phyloP scores from a whole-genome alignment of 1,284 basidiomycete genomes.

The Cerioporus squamosus region DNA sequence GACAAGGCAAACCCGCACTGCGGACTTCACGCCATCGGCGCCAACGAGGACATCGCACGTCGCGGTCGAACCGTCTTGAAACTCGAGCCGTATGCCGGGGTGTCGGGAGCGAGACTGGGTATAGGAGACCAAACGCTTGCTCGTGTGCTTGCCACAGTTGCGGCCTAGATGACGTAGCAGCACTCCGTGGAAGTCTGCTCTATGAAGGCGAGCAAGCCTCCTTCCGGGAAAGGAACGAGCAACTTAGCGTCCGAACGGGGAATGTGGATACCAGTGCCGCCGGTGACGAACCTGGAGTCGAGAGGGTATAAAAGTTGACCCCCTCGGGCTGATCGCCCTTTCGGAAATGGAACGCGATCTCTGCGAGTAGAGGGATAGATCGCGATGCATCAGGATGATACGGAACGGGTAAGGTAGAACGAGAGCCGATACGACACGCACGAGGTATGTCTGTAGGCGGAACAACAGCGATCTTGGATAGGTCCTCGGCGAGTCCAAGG shows the following conservation, averaged over 20 bases:
- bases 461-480: slow-evolving; percentile 27
- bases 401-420: background rate
- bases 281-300: slow-evolving; percentile 34
- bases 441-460: slow-evolving; percentile 28
- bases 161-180: slow-evolving; percentile 40
- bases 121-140: slow-evolving; percentile 46
- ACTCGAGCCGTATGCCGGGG: slow-evolving; percentile 40
- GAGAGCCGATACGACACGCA: slow-evolving; percentile 7
- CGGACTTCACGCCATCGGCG: slow-evolving; percentile 49
- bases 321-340: slow-evolving; percentile 40
- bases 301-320: slow-evolving; percentile 31
- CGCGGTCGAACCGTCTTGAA: slow-evolving; percentile 47
- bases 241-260: background rate
- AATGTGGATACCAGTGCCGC: background rate
- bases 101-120: slow-evolving; percentile 24
- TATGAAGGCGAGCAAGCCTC: slow-evolving; percentile 44
- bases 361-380: slow-evolving; percentile 12
- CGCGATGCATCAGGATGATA: background rate
- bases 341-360: slow-evolving; percentile 36
- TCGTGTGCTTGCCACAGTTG: slow-evolving; percentile 37
- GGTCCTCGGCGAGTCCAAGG: slow-evolving; percentile 36
- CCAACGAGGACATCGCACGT: slow-evolving; percentile 53
- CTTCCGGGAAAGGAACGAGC: slow-evolving; percentile 28
- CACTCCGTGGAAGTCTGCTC: slow-evolving; percentile 47
- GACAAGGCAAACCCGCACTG: slow-evolving; percentile 32